Evolutionary conservation across 2,329 filamentous ascomycete genomes (phyloP), one percentile per base, ranked within the genome.

Genomic region (Geosmithia flava): DNA sequence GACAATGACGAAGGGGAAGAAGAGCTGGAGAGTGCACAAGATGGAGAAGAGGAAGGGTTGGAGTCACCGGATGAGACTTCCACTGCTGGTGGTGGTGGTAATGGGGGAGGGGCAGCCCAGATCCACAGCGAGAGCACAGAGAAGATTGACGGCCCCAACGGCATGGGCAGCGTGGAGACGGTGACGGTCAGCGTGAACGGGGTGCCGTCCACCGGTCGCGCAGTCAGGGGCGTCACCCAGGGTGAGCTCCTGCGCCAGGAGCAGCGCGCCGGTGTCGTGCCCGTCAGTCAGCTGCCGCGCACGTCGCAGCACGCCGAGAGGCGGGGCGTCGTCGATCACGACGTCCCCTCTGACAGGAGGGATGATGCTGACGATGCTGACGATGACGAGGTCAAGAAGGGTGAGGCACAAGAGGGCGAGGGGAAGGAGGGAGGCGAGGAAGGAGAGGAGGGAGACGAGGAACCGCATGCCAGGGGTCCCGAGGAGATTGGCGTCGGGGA

Each of bases 241-340:
- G 87, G 87, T 45, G 88, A 94, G 63, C 72, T 94, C 20, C 70
- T 94, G 20, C 74, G 88, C n/a, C 85, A 93, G 64, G 88, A 94
- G 62, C 88, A 94, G 65, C 80, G 85, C 59, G 84, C 85, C 1
- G 86, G 86, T 39, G 80, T 91, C 16, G 83, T 91, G 7, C 84
- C 87, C 20, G 75, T 81, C 33, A 77, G 72, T 49, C 81, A 84
- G 59, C 66, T 80, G 20, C 65, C 69, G 42, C 67, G 74, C 47
- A 64, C 59, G 33, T 11, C 5, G 3, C 19, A 42, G 23, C 20
- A 42, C 15, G n/a, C 19, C 3, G 43, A 33, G 47, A n/a, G 27
- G 47, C 33, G 23, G 13, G 15, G 42, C n/a, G 27, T 20, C 23
- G 41, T 13, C 13, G 33, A 27, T 27, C 8, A 23, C 23, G 42